Percentiles rank a stretch among this genome's conserved stretches.
Conservation (phyloP, 768 basidiomycete species). For the Termitomyces sp. region DNA sequence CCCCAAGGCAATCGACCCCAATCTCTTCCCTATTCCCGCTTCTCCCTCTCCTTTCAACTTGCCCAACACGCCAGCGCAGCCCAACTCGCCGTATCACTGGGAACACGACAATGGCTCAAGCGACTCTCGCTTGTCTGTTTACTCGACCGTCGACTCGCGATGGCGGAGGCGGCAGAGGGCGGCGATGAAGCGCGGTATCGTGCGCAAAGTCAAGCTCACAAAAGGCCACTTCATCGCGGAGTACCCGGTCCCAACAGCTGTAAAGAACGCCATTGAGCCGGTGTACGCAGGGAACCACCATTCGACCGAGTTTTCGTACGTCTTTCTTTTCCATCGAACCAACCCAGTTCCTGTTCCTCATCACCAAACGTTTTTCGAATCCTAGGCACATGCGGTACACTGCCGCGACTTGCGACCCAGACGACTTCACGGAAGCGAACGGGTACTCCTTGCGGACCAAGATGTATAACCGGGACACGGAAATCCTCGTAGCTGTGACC, state of each 20-base stretch:
- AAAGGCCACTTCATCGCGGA: conserved; percentile 90
- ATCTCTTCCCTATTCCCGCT: conserved; percentile 16
- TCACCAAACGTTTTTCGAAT: neutral
- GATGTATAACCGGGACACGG: conserved; percentile 84
- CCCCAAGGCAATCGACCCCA: conserved; percentile 15
- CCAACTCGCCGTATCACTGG: conserved; percentile 16
- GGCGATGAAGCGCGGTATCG: conserved; percentile 84
- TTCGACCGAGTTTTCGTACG: conserved; percentile 91
- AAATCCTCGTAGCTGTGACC: conserved; percentile 90
- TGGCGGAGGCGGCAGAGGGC: conserved; percentile 80
- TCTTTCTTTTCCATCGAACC: conserved; percentile 13
- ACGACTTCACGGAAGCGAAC: conserved; percentile 72
- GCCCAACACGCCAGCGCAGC: conserved; percentile 15
- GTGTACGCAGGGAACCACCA: conserved; percentile 61
- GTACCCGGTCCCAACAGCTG: conserved; percentile 80
- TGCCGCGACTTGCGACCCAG: conserved; percentile 86
- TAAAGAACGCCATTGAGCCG: conserved; percentile 75
- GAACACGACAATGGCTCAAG: conserved; percentile 10
- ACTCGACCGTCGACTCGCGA: conserved; percentile 46
- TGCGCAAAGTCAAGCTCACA: conserved; percentile 87
- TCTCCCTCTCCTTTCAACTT: conserved; percentile 16
- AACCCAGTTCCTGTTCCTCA: neutral
- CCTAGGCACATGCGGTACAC: conserved; percentile 87
- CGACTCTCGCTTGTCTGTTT: conserved; percentile 42
- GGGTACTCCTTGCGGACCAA: conserved; percentile 88